Evolutionary conservation across 2,329 filamentous ascomycete species (phyloP), one percentile per base, ranked within the genome.

Genomic region (Byssothecium circinans): DNA sequence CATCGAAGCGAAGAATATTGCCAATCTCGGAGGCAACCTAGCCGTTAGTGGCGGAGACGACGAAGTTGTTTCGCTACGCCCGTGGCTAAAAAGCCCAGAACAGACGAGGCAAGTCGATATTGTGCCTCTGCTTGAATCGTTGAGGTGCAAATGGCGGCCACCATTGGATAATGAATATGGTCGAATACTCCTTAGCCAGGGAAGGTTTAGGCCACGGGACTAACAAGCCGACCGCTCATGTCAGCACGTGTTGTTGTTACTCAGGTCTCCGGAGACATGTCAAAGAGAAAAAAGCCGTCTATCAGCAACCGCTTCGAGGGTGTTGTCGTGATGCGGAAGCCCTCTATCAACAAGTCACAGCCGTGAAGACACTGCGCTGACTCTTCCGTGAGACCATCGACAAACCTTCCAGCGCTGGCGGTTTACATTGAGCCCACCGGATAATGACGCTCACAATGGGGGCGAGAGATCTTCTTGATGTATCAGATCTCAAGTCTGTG

Each of bases 401-500:
- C 29, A 32, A 32, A 32, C 29, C 29, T 32, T 32, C 29, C 29
- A 25, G 23, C 10, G 23, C 23, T 10, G 23, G 23, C 10, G 5
- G 23, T 6, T 10, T 17, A 20, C 18, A 14, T 17, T 40, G 25
- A 34, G 37, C 38, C 53, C 50, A 50, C n/a, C n/a, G n/a, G n/a
- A n/a, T n/a, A n/a, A n/a, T n/a, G n/a, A n/a, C n/a, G n/a, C n/a
- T n/a, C n/a, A n/a, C n/a, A n/a, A n/a, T n/a, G n/a, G 51, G 45
- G 49, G 34, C 45, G 45, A 22, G 52, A 50, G 63, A 65, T 69
- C 64, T 59, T 47, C 64, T 60, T 58, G 54, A 54, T 60, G 65
- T 63, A 52, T 68, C 64, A 68, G 64, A 67, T 58, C 55, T 51
- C 23, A 47, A 49, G 52, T 41, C 52, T 49, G 50, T 61, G 67